phyloP scores from a whole-genome alignment of 176 grass and related monocot species.

The Triticum monococcum region DNA sequence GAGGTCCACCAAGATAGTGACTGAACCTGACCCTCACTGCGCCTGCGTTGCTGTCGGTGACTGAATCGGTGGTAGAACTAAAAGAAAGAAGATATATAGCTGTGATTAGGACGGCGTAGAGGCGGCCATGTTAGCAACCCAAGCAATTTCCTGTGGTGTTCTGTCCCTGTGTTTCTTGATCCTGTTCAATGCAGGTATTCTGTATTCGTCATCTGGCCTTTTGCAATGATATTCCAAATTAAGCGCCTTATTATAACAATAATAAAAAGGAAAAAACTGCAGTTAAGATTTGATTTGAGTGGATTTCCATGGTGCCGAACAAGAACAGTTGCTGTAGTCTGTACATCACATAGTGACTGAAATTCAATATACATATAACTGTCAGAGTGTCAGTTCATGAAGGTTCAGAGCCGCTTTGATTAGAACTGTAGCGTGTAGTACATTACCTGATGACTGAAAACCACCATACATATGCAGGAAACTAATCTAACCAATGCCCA shows the following conservation, averaged over 20 bases:
- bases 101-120: conserved; percentile 33
- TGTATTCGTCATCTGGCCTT: conserved; percentile 21
- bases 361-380: background rate
- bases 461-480: no score
- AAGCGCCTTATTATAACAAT: background rate
- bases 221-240: background rate
- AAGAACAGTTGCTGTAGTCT: background rate
- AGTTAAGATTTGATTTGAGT: background rate
- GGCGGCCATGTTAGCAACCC: conserved; percentile 35
- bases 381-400: background rate
- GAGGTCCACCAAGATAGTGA: conserved; percentile 23
- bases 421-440: no score
- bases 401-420: background rate
- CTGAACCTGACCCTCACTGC: conserved; percentile 14
- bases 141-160: conserved; percentile 36
- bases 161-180: conserved; percentile 44
- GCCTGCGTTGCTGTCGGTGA: conserved; percentile 25
- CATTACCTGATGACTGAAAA: no score
- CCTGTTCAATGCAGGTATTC: conserved; percentile 43
- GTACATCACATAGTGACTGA: background rate
- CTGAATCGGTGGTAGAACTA: conserved; percentile 38
- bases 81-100: conserved; percentile 21
- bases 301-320: background rate
- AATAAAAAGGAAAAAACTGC: background rate
- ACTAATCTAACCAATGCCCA: no score